Base-by-base conservation (phyloP, 129 eudicot species). In the Lactuca sativa region DNA sequence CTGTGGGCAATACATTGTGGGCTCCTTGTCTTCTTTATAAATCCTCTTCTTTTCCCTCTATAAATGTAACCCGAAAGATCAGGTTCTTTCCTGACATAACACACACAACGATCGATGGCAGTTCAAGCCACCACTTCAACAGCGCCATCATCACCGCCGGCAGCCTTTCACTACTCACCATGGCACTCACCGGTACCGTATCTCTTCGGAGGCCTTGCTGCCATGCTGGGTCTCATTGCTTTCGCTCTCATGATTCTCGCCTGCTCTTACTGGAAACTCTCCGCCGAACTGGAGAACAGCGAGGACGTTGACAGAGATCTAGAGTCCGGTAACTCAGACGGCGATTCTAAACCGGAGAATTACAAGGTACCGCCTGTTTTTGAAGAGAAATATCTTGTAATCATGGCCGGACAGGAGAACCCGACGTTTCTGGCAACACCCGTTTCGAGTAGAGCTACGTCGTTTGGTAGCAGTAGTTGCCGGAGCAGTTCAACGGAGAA, bases 111-210 rank as follows among this genome's bases (percentile, higher is more conserved):
- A 64, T 52, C 41, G 13, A 75, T 75, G 80, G 62, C 67, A 33
- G 43, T 67, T 34, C 30, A 47, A 43, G 14, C 64, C 59, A 66
- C 59, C 44, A 56, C 72, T 17, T 56, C 70, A 60, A 62, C 74
- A 44, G 25, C 77, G n/a, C 67, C 77, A 7, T 31, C 85, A 3
- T 9, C 80, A n/a, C 17, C 69, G 34, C 36, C 66, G 48, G 7
- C 74, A 52, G 32, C 61, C 10, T 73, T 5, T 33, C 83, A 55
- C 30, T 55, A 53, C 63, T 85, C 95, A 9, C 85, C 80, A 33
- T 85, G 91, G 95, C 82, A 80, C 73, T 88, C 96, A 10, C 91
- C 91, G 69, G 89, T 88, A 30, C 96, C 96, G 15, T 88, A 88
- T 75, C 86, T 88, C 9, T 88, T 88, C 62, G 96, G 91, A 2